These are phyloP conservation scores for Candida sonorensis DNA, from an alignment of 805 yeast species.

Conservation along the genomic window DNA sequence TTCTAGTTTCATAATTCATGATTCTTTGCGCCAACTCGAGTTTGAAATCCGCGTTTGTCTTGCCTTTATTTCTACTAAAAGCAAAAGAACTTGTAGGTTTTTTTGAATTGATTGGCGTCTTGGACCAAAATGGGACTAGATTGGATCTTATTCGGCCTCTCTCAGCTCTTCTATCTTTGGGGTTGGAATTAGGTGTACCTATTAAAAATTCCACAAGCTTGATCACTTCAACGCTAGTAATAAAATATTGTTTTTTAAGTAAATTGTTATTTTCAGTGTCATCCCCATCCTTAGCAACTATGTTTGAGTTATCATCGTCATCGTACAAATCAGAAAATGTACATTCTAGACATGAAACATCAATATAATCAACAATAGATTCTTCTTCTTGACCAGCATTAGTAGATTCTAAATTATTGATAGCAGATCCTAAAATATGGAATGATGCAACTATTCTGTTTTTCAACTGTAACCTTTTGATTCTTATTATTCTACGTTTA, in stretches of 20 bases:
- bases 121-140: constrained; percentile 62
- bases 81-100: too few relatives aligned
- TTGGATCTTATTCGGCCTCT: constrained; percentile 63
- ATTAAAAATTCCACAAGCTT: constrained; percentile 57
- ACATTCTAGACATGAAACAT: constrained; percentile 55
- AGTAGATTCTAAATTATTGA: constrained; percentile 34
- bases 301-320: constrained; percentile 15
- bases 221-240: constrained; percentile 62
- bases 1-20: constrained; percentile 54
- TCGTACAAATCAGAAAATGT: constrained; percentile 13
- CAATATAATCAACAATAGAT: constrained; percentile 44
- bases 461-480: constrained; percentile 47
- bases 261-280: too few relatives aligned
- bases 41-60: constrained; percentile 31
- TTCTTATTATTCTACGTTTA: constrained; percentile 48
- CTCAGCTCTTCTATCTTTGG: constrained; percentile 50
- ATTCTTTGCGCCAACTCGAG: constrained; percentile 56
- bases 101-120: constrained; percentile 50
- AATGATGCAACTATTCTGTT: constrained; percentile 42
- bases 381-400: constrained; percentile 32
- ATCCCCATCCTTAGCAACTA: constrained; percentile 21
- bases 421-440: constrained; percentile 45
- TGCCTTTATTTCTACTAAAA: constrained; percentile 7
- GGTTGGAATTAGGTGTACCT: constrained; percentile 39
- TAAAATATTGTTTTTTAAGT: constrained; percentile 37